These are phyloP conservation scores for Geotrichum reessii DNA, from an alignment of 1,139 yeast species.

Conservation along the genomic window DNA sequence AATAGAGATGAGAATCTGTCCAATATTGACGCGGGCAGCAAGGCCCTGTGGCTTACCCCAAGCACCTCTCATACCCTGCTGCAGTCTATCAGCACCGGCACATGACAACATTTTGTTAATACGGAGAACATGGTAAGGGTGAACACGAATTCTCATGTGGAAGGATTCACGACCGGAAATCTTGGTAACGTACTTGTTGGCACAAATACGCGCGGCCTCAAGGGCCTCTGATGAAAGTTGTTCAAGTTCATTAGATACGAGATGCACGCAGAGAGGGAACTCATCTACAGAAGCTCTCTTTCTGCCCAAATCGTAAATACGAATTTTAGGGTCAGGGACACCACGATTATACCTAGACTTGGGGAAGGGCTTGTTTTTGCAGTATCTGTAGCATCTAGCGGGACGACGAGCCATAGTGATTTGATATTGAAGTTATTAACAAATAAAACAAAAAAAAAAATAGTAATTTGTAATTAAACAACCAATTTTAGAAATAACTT, in stretches of 20 bases:
- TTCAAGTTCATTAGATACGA: conserved; percentile 98
- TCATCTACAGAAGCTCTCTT: conserved; percentile 99
- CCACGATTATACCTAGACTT: conserved; percentile 99
- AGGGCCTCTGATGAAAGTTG: conserved; percentile 99
- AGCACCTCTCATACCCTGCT: conserved; percentile 99
- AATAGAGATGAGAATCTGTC: conserved; percentile 96
- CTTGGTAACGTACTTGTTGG: conserved; percentile 98
- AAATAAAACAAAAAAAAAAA: too few species aligned
- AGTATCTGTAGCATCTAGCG: conserved; percentile 99
- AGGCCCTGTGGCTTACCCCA: conserved; percentile 99
- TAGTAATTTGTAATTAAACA: too few species aligned
- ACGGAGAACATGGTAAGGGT: conserved; percentile 99
- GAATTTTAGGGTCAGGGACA: conserved; percentile 99
- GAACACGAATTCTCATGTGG: conserved; percentile 99
- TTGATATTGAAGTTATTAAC: neutral
- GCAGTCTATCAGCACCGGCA: conserved; percentile 99
- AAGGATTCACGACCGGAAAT: conserved; percentile 97
- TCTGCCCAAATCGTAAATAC: conserved; percentile 98
- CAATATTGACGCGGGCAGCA: conserved; percentile 98
- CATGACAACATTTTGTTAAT: conserved; percentile 99
- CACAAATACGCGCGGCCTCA: conserved; percentile 99
- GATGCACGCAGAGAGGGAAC: conserved; percentile 98
- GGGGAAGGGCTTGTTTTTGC: conserved; percentile 99
- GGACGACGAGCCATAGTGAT: conserved; percentile 99
- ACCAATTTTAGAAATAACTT: too few species aligned